These are phyloP conservation scores for Ophiocordyceps sinensis DNA, from an alignment of 2,329 filamentous ascomycete species.

Conservation along the genomic window DNA sequence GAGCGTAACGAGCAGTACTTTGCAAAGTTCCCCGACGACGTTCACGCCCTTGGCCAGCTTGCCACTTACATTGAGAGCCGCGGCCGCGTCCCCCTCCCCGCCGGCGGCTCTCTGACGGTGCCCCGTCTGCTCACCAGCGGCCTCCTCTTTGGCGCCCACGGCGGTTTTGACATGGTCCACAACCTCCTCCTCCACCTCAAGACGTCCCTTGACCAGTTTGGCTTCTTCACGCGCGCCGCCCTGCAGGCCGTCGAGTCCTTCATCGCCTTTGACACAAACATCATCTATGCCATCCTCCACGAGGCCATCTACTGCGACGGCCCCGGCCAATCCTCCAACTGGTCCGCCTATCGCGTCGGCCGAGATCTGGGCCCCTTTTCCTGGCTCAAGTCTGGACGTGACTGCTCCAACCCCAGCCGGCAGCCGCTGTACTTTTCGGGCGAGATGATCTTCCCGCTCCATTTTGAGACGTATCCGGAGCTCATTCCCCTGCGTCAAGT, in stretches of 20 bases:
- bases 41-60: conserved; percentile 51
- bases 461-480: conserved; percentile 70
- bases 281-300: conserved; percentile 78
- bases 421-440: conserved; percentile 68
- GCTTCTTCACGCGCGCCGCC: conserved; percentile 59
- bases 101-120: conserved; percentile 58
- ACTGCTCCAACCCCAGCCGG: conserved; percentile 12
- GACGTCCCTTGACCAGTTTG: conserved; percentile 61
- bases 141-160: conserved; percentile 63
- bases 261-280: conserved; percentile 56
- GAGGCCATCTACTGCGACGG: conserved; percentile 76
- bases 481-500: conserved; percentile 53
- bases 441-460: conserved; percentile 82
- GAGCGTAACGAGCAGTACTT: conserved; percentile 71
- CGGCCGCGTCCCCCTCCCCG: conserved; percentile 48
- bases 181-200: conserved; percentile 55
- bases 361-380: conserved; percentile 28
- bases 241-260: conserved; percentile 53
- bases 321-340: conserved; percentile 47
- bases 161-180: conserved; percentile 63
- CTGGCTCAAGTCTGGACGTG: conserved; percentile 30
- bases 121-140: conserved; percentile 66
- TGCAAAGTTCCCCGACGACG: conserved; percentile 70
- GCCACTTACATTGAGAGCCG: conserved; percentile 46
- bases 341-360: conserved; percentile 59